phyloP scores from a whole-genome alignment of 805 yeast species.

The Candida khao-thaluensis region DNA sequence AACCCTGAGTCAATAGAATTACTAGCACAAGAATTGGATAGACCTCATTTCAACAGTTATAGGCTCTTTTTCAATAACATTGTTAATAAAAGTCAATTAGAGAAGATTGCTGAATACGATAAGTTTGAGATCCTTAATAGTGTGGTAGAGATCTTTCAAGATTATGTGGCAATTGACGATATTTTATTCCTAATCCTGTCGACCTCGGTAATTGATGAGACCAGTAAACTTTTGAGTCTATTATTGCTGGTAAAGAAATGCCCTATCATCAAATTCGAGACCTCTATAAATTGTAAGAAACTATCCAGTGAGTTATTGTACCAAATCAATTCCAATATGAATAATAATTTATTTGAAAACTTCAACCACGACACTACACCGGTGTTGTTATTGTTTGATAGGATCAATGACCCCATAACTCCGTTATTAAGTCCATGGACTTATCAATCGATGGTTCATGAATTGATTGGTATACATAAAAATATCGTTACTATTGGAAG shows the following conservation, averaged over 20 bases:
- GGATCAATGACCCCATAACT: slow-evolving; percentile 89
- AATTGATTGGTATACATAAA: slow-evolving; percentile 76
- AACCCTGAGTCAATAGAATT: slow-evolving; percentile 57
- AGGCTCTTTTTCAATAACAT: slow-evolving; percentile 76
- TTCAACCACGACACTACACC: slow-evolving; percentile 71
- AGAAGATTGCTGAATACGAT: slow-evolving; percentile 86
- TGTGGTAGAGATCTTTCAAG: slow-evolving; percentile 83
- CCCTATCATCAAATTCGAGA: slow-evolving; percentile 81
- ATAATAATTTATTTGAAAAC: slow-evolving; percentile 64
- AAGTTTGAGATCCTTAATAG: slow-evolving; percentile 74
- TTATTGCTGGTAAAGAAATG: slow-evolving; percentile 70
- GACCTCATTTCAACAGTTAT: slow-evolving; percentile 79
- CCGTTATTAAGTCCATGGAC: slow-evolving; percentile 97
- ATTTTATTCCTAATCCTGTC: slow-evolving; percentile 50
- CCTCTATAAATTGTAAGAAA: slow-evolving; percentile 60
- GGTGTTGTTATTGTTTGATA: slow-evolving; percentile 69
- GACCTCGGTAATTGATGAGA: slow-evolving; percentile 32
- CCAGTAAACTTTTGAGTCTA: slow-evolving; percentile 47
- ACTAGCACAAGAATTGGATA: slow-evolving; percentile 63
- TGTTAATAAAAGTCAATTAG: slow-evolving; percentile 74
- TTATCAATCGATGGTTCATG: slow-evolving; percentile 96
- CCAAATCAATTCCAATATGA: slow-evolving; percentile 53
- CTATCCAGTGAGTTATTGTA: slow-evolving; percentile 66
- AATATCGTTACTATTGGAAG: slow-evolving; percentile 72
- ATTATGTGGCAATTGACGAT: slow-evolving; percentile 70